Evolutionary conservation across 2,329 filamentous ascomycete species (phyloP).

Genomic region (Aspergillus tubingensis): DNA sequence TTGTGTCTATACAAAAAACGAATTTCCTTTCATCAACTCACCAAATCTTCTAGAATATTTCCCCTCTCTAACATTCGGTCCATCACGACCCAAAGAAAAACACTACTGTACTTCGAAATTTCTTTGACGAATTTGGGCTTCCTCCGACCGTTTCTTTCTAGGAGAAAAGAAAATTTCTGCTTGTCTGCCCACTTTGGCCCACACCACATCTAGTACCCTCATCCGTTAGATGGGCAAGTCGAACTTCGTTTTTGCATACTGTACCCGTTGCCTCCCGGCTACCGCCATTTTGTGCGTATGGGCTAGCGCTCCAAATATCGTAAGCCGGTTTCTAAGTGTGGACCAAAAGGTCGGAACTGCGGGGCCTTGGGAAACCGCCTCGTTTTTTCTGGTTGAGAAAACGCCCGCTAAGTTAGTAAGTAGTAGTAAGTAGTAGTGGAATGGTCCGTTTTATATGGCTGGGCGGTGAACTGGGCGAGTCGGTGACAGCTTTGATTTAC

Average conservation of each 20-base stretch:
- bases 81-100: background rate
- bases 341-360: conserved; percentile 20
- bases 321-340: conserved; percentile 15
- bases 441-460: background rate
- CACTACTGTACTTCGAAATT: background rate
- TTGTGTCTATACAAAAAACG: too few species aligned
- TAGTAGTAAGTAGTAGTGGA: background rate
- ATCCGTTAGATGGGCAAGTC: background rate
- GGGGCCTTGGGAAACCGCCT: conserved; percentile 14
- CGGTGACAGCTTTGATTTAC: background rate
- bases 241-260: conserved; percentile 7
- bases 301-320: conserved; percentile 4
- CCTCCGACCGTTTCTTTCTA: background rate
- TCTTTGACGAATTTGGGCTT: background rate
- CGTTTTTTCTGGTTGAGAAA: background rate
- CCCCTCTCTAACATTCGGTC: conserved; percentile 7
- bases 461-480: background rate
- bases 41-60: conserved; percentile 15
- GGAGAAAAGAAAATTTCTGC: background rate
- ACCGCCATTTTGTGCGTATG: conserved; percentile 14
- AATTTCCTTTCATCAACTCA: background rate
- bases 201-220: conserved; percentile 1
- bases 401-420: too few species aligned
- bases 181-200: conserved; percentile 8
- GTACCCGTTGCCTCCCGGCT: conserved; percentile 15